phyloP scores from a whole-genome alignment of 768 basidiomycete species.

The Rhizopogon rudus region DNA sequence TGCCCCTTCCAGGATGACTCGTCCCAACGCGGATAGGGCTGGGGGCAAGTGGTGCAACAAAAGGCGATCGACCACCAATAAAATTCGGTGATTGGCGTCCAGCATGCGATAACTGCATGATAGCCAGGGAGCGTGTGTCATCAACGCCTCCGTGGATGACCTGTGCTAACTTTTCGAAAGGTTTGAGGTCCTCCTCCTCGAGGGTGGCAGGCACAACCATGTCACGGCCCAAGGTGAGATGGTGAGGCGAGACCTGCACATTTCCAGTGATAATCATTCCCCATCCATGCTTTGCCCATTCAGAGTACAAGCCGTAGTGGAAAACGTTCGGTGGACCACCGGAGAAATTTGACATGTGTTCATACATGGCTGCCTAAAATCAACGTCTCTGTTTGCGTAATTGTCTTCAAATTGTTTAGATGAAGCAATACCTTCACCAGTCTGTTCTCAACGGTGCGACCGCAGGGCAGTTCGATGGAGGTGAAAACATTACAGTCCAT shows the following conservation, averaged over 20 bases:
- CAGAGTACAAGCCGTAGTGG: slow-evolving; percentile 62
- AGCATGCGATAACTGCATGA: slow-evolving; percentile 82
- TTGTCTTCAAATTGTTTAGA: background rate
- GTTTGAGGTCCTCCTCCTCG: slow-evolving; percentile 36
- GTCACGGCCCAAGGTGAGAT: slow-evolving; percentile 71
- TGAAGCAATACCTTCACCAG: slow-evolving; percentile 44
- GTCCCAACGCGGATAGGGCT: slow-evolving; percentile 53
- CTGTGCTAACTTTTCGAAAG: slow-evolving; percentile 47
- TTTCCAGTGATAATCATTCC: slow-evolving; percentile 90
- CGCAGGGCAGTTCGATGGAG: slow-evolving; percentile 27
- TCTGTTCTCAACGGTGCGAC: slow-evolving; percentile 37
- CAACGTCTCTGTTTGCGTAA: background rate
- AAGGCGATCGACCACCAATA: slow-evolving; percentile 60
- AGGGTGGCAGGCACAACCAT: slow-evolving; percentile 49
- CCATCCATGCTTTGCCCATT: slow-evolving; percentile 77
- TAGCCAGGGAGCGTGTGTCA: slow-evolving; percentile 34
- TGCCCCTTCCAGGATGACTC: slow-evolving; percentile 3
- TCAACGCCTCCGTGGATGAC: slow-evolving; percentile 39
- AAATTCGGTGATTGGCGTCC: slow-evolving; percentile 81
- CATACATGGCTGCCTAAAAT: slow-evolving; percentile 82
- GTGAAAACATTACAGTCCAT: slow-evolving; percentile 20
- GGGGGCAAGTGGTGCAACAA: slow-evolving; percentile 62
- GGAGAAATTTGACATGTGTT: slow-evolving; percentile 60
- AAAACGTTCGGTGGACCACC: slow-evolving; percentile 70
- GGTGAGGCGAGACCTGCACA: slow-evolving; percentile 57